These are phyloP conservation scores for Aspergillus conjunctus DNA, from an alignment of 495 filamentous ascomycete species.

Conservation along the genomic window DNA sequence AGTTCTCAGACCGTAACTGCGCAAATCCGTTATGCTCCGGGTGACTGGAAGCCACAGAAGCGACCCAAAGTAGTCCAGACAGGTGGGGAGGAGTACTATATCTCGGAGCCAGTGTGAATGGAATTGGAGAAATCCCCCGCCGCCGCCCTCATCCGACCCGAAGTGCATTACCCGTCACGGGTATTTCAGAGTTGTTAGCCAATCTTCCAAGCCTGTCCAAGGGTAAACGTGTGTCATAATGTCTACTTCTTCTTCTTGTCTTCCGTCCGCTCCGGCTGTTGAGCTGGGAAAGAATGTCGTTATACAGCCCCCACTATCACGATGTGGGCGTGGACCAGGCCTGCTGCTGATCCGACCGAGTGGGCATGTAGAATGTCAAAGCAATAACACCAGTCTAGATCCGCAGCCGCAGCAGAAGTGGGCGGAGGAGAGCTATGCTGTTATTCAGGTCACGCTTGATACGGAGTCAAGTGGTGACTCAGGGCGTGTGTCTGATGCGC, in stretches of 20 bases:
- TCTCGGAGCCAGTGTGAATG: no score
- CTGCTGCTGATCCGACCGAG: slow-evolving; percentile 47
- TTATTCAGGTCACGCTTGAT: slow-evolving; percentile 33
- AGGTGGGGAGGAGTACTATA: no score
- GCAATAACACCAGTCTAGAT: slow-evolving; percentile 31
- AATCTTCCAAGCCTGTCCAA: background rate
- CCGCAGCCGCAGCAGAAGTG: slow-evolving; percentile 41
- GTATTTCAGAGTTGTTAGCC: background rate
- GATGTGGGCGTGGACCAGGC: slow-evolving; percentile 57
- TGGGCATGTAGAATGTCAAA: slow-evolving; percentile 25
- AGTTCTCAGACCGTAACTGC: no score
- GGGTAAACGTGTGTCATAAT: background rate
- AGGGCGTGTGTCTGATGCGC: slow-evolving; percentile 8
- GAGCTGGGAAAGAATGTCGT: slow-evolving; percentile 13
- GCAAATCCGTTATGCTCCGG: no score
- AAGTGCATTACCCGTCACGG: no score
- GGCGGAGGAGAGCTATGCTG: slow-evolving; percentile 44
- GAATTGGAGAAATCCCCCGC: no score
- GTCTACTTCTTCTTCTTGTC: slow-evolving; percentile 8
- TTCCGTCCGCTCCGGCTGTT: slow-evolving; percentile 19
- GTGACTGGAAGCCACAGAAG: no score
- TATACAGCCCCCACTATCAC: slow-evolving; percentile 58
- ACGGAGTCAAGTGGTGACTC: slow-evolving; percentile 12
- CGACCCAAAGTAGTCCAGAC: no score
- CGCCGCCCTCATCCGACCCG: no score